Conservation (phyloP, 2,329 filamentous ascomycete species). For the Chaetomium olivaceum region DNA sequence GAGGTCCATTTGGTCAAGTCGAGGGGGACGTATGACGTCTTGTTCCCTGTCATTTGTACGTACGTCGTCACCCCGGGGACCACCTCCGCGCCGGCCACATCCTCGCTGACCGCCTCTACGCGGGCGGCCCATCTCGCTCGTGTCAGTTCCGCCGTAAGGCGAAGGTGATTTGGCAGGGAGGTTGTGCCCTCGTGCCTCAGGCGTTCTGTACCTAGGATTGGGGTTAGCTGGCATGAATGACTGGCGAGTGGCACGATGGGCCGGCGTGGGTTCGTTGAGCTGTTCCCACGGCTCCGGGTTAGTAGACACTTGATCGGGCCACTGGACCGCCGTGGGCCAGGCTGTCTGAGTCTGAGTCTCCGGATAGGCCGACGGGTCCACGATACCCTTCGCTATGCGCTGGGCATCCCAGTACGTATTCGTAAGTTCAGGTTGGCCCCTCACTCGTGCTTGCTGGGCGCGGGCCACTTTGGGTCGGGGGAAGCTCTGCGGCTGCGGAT, state of each 20-base stretch:
- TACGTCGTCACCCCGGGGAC: neutral
- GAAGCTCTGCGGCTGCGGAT: neutral
- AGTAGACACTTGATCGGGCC: neutral
- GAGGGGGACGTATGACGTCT: neutral
- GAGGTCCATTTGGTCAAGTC: neutral
- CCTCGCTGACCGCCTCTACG: neutral
- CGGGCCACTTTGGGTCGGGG: neutral
- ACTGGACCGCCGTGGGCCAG: neutral
- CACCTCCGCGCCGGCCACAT: neutral
- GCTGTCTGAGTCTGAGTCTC: no score
- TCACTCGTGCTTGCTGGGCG: neutral
- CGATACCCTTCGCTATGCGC: constrained; percentile 8
- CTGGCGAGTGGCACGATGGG: neutral
- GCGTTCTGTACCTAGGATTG: neutral
- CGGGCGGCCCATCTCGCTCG: neutral
- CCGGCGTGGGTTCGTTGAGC: neutral
- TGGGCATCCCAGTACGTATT: constrained; percentile 9
- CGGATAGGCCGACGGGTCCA: neutral
- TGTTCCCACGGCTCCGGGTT: neutral
- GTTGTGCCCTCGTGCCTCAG: neutral
- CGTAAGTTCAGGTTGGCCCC: neutral
- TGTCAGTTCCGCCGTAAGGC: neutral
- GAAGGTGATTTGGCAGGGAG: neutral
- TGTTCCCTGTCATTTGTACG: neutral
- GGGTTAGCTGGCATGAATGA: neutral